These are phyloP conservation scores for Colletotrichum sp. DNA, from an alignment of 2,329 filamentous ascomycete species.

Conservation along the genomic window DNA sequence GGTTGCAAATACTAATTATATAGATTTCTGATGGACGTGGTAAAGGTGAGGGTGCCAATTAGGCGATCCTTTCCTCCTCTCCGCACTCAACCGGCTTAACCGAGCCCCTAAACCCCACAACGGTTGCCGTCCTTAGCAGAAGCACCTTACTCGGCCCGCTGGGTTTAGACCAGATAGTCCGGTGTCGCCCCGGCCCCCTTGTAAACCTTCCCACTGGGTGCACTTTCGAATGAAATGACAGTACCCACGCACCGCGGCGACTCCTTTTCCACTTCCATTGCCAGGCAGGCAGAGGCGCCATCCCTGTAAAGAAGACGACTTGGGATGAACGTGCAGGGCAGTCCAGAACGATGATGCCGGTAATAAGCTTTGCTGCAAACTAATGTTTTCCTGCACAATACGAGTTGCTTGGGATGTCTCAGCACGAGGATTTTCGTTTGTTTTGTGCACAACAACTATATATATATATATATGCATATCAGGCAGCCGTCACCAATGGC, in stretches of 20 bases:
- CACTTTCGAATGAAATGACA: background rate
- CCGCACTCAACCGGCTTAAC: background rate
- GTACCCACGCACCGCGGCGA: background rate
- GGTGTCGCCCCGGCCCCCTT: background rate
- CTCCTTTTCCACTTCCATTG: background rate
- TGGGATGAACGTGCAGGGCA: constrained; percentile 7
- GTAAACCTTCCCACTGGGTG: background rate
- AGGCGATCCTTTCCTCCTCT: background rate
- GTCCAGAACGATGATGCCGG: constrained; percentile 1
- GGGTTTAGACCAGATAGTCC: background rate
- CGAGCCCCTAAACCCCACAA: background rate
- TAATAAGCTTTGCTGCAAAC: background rate
- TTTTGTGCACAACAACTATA: background rate
- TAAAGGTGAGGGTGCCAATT: background rate
- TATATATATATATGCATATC: background rate
- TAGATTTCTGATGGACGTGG: background rate
- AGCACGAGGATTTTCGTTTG: background rate
- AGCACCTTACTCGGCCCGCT: background rate
- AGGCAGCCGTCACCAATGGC: background rate
- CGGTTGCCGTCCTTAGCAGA: background rate
- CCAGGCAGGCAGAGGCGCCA: background rate
- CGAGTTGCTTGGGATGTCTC: background rate
- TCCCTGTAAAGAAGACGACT: background rate
- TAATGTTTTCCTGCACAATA: background rate
- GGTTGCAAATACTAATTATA: background rate